phyloP scores from a whole-genome alignment of 331 rosid genomes.

The Acacia concinna region DNA sequence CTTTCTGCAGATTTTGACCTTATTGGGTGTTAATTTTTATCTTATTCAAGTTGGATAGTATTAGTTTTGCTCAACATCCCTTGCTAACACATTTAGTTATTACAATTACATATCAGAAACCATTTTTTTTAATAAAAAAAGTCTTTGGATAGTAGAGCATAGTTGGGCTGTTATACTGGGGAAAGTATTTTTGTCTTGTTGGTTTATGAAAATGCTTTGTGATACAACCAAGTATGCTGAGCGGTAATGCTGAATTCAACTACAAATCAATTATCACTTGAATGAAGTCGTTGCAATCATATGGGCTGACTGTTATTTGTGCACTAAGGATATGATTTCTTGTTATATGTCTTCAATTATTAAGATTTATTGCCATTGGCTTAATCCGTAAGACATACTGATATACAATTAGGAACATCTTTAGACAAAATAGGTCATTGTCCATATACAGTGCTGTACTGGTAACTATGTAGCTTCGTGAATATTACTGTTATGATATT shows the following conservation, averaged over 20 bases:
- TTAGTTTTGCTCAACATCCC: neutral
- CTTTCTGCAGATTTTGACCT: slow-evolving; percentile 24
- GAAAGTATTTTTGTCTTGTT: neutral
- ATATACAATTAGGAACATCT: neutral
- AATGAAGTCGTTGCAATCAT: neutral
- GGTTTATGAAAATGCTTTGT: neutral
- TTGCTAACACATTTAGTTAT: neutral
- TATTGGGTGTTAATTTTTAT: neutral
- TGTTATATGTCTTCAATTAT: neutral
- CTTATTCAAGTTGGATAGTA: neutral
- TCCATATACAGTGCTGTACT: neutral
- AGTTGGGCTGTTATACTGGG: neutral
- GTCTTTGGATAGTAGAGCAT: neutral
- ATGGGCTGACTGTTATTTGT: neutral
- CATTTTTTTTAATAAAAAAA: neutral
- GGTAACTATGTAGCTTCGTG: neutral
- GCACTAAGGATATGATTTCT: neutral
- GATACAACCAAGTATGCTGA: neutral
- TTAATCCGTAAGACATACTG: neutral
- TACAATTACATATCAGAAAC: neutral
- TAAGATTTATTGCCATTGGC: neutral
- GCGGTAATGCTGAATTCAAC: neutral
- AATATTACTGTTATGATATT: no score
- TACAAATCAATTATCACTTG: neutral
- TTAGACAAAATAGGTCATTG: neutral